Evolutionary conservation across 2,329 filamentous ascomycete genomes (phyloP).

Genomic region (Cladophialophora chaetospira): DNA sequence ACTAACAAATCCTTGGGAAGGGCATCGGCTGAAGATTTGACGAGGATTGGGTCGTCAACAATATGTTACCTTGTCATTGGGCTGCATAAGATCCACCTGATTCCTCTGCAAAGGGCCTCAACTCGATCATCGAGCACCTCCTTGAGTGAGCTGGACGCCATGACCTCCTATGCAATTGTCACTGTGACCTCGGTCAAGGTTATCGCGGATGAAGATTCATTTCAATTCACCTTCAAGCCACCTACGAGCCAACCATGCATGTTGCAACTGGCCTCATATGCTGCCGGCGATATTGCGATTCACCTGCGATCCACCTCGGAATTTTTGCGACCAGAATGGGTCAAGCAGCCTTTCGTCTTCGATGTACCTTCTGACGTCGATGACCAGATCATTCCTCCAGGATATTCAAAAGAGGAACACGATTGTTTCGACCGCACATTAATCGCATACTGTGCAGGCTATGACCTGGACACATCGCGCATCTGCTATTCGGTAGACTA

Average conservation of each 20-base stretch:
- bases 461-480: constrained; percentile 66
- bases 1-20: constrained; percentile 56
- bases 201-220: constrained; percentile 64
- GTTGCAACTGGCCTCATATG: constrained; percentile 64
- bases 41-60: constrained; percentile 64
- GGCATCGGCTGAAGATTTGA: constrained; percentile 66
- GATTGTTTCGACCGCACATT: constrained; percentile 66
- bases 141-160: constrained; percentile 52
- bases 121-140: constrained; percentile 58
- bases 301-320: constrained; percentile 63
- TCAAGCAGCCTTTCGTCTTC: constrained; percentile 63
- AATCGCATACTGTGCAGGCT: constrained; percentile 69
- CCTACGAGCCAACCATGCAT: constrained; percentile 59
- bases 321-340: constrained; percentile 66
- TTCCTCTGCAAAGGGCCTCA: constrained; percentile 63
- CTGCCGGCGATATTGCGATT: constrained; percentile 65
- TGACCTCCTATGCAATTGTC: constrained; percentile 64
- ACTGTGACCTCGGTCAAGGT: constrained; percentile 62
- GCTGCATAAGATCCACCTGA: constrained; percentile 68
- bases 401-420: constrained; percentile 59
- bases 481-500: constrained; percentile 65
- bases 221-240: constrained; percentile 65
- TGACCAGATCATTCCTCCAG: constrained; percentile 51
- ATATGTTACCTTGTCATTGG: constrained; percentile 68
- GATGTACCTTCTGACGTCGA: constrained; percentile 60